Base-by-base conservation (phyloP, 306 rosid species). In the Lathyrus sativus region DNA sequence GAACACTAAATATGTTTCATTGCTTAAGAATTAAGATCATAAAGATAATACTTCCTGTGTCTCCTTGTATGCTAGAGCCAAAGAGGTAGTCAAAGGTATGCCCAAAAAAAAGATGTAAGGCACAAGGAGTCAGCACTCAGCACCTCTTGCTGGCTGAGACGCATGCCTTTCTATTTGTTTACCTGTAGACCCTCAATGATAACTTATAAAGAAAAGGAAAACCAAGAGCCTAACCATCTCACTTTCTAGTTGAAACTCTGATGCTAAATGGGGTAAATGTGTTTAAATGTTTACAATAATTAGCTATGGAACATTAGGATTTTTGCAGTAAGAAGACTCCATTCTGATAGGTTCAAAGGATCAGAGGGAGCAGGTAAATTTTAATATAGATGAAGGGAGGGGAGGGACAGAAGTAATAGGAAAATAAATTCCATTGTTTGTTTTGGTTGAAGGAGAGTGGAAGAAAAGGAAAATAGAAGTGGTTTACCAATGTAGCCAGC, bases 21-120 rank as follows among this genome's bases (percentile, higher is more conserved):
- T 50, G 37, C 62, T 22, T n/a, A 48, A 15, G 33, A 74, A 64
- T 29, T 41, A 29, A 50, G 29, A 74, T 59, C 69, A 65, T 24
- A 49, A 11, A 15, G 50, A 42, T 67, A 59, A 59, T 59, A 35
- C 8, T 33, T 58, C 24, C 8, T 7, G 3, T 29, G 62, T 57
- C 62, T 57, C 41, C 19, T 28, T n/a, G 62, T 13, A 45, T 13
- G 24, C 44, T 29, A 35, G 18, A 37, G 54, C 44, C 51, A 74
- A 31, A 65, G 19, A 37, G 65, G 58, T 39, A 43, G 39, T 31
- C 13, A 65, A 65, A 55, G 58, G 48, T 15, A 35, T 35, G 57
- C 39, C 24, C 35, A 2, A 11, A 28, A 3, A 11, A 10, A 6
- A 33, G 15, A 54, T 12, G 57, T 11, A 45, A 68, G 54, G 73